Base-by-base conservation (phyloP, 164 flowering plant genomes). In the Berberis thunbergii region DNA sequence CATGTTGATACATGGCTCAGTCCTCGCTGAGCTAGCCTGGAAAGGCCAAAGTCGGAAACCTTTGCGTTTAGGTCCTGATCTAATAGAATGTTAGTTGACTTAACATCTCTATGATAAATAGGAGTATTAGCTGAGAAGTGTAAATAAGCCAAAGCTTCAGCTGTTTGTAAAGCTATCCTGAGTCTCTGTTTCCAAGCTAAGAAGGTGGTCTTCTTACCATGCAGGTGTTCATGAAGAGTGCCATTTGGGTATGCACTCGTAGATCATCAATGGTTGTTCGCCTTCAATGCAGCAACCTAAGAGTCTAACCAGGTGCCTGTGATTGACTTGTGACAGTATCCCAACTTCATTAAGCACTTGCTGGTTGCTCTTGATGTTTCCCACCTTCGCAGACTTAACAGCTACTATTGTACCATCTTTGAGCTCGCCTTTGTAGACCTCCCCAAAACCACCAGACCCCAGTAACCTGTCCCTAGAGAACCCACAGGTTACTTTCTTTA, bases 271-370 rank as follows among this genome's bases (percentile, higher is more conserved):
- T 0, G 89, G 86, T 49, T 74, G 81, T 54, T 86, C 80, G 0
- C 78, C 74, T 74, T 86, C 92, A 43, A 87, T 64, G 43, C 89
- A 87, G 62, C 84, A 84, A 8, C 92, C 86, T 57, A 86, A 59
- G 53, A 86, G 77, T 62, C 69, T 77, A 5, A 87, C 89, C 43
- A 84, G 74, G 75, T 82, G 78, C 65, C 70, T 80, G 74, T 87
- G 89, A 61, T 81, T 84, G 70, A 87, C 85, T 62, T 87, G 89
- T 58, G 89, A 84, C 49, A 87, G 93, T 12, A 87, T 80, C 12
- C 73, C 79, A 6, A 87, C 83, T 71, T 87, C 89, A 61, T 84
- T 87, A 41, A 87, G 83, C 2, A 87, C 83, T 69, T 87, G 90
- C 26, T 85, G 66, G 7, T 76, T 80, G 75, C 87, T 79, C 74